These are phyloP conservation scores for Thelonectria blattea DNA, from an alignment of 2,329 filamentous ascomycete genomes.

Conservation along the genomic window DNA sequence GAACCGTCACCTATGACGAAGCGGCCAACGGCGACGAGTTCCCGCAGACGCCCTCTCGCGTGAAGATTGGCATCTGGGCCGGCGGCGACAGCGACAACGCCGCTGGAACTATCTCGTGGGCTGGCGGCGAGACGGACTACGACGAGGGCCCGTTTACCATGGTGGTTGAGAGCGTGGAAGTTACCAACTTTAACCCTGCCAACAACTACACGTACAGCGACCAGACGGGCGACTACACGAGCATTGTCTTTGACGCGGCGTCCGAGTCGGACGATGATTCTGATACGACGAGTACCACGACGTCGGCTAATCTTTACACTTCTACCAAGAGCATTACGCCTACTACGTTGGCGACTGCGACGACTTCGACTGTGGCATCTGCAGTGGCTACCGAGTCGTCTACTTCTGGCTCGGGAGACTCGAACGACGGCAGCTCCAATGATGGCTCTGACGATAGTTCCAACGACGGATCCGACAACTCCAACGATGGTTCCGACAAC, in stretches of 20 bases:
- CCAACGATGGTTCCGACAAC: neutral
- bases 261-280: neutral
- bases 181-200: constrained; percentile 47
- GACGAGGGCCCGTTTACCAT: constrained; percentile 61
- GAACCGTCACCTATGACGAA: constrained; percentile 47
- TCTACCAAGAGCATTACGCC: neutral
- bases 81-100: constrained; percentile 48
- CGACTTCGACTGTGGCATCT: neutral
- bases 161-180: constrained; percentile 55
- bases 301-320: neutral
- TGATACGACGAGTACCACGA: neutral
- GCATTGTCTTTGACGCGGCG: constrained; percentile 29
- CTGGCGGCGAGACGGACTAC: constrained; percentile 58
- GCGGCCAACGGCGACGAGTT: constrained; percentile 57
- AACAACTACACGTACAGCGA: constrained; percentile 44
- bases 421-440: neutral
- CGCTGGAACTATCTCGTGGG: constrained; percentile 71
- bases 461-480: neutral
- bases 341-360: neutral
- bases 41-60: constrained; percentile 73
- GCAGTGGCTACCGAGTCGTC: neutral
- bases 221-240: constrained; percentile 32
- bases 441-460: neutral
- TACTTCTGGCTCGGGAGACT: neutral
- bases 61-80: constrained; percentile 67